Evolutionary conservation across 345 rosid species (phyloP).

Genomic region (Eutrema japonicum): DNA sequence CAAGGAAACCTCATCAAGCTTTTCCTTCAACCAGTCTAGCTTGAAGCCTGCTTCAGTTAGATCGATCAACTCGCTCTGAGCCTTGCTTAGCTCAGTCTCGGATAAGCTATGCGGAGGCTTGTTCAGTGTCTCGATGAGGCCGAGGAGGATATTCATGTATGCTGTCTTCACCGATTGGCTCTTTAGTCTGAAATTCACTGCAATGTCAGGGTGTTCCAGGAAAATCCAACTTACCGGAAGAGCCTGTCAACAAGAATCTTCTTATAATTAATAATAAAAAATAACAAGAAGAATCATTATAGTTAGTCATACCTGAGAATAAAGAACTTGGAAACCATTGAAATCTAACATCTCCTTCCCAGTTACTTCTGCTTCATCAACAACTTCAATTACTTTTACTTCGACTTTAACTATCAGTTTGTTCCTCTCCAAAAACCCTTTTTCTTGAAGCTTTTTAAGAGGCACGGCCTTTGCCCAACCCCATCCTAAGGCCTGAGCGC

Average conservation of each 20-base stretch:
- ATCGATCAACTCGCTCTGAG: not conserved
- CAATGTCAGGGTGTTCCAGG: not conserved
- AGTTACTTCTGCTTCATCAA: slow-evolving; percentile 9
- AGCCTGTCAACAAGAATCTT: not conserved
- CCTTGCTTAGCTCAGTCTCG: not conserved
- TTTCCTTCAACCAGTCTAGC: not conserved
- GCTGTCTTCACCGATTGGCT: not conserved
- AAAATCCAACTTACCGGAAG: not conserved
- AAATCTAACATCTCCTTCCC: not conserved
- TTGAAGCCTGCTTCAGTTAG: not conserved
- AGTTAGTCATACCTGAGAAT: slow-evolving; percentile 1
- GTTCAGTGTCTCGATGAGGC: not conserved
- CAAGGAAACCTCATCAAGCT: not conserved
- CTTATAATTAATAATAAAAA: not conserved
- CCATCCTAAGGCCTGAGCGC: not conserved
- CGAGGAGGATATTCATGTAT: not conserved
- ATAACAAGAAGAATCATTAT: not conserved
- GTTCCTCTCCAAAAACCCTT: not conserved
- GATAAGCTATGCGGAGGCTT: not conserved
- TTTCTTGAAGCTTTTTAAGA: not conserved
- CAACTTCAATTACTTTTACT: slow-evolving; percentile 24
- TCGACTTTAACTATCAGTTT: slow-evolving; percentile 1
- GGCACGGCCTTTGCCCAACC: not conserved
- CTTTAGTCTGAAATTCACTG: not conserved
- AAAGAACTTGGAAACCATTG: slow-evolving; percentile 1